A percentile compares a stretch with the other conserved stretches of the same genome.
phyloP scores from a whole-genome alignment of 805 yeast species.

The Metschnikowia lochheadii region DNA sequence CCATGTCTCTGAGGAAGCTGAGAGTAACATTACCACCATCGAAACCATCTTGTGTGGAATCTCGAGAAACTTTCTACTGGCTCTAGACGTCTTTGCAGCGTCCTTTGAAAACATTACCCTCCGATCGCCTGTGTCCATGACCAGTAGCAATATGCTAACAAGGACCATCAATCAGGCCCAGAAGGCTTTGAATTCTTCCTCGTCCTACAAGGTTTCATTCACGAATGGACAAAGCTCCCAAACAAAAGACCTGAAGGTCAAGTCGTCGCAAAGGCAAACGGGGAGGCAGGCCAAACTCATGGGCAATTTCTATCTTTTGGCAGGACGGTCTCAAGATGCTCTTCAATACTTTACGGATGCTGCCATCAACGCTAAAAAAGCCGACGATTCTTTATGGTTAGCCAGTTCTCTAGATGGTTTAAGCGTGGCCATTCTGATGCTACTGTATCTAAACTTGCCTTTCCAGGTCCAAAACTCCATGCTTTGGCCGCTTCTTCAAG shows the following conservation, averaged over 20 bases:
- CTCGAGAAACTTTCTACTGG: conserved; percentile 56
- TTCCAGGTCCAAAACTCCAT: conserved; percentile 44
- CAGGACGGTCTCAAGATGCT: conserved; percentile 77
- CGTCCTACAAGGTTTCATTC: conserved; percentile 34
- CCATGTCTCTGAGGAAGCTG: conserved; percentile 26
- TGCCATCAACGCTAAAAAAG: conserved; percentile 48
- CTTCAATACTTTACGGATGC: conserved; percentile 74
- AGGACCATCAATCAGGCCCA: conserved; percentile 40
- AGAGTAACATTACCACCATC: conserved; percentile 23
- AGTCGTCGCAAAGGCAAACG: conserved; percentile 44
- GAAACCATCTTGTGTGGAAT: conserved; percentile 75
- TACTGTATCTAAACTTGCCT: conserved; percentile 53
- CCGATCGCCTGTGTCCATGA: conserved; percentile 72
- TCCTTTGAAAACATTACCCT: conserved; percentile 76
- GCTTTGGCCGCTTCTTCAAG: conserved; percentile 30
- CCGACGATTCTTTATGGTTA: conserved; percentile 80
- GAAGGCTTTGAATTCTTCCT: conserved; percentile 40
- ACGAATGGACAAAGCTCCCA: conserved; percentile 12
- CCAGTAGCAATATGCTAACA: conserved; percentile 44
- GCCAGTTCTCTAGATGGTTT: conserved; percentile 85
- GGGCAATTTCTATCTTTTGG: conserved; percentile 72
- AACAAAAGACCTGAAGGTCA: conserved; percentile 25
- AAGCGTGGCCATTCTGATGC: conserved; percentile 58
- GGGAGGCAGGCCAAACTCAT: conserved; percentile 74
- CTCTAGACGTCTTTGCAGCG: conserved; percentile 64